A percentile compares a stretch with the other conserved stretches of the same genome.
These are phyloP conservation scores for Corylus avellana DNA, from an alignment of 306 rosid genomes.

Conservation along the genomic window DNA sequence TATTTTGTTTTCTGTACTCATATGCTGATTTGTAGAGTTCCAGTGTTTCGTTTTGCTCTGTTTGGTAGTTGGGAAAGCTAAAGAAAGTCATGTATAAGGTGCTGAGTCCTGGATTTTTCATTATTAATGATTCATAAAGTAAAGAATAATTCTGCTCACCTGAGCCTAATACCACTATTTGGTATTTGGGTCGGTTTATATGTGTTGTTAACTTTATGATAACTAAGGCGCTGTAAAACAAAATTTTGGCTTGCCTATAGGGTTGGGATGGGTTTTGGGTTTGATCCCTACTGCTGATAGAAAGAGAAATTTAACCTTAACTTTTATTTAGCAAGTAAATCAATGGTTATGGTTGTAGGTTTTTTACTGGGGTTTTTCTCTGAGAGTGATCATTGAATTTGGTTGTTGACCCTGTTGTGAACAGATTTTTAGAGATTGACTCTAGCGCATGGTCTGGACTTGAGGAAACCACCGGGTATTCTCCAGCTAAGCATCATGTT, in stretches of 20 bases:
- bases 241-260: not conserved
- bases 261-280: not conserved
- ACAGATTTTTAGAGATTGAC: conserved; percentile 70
- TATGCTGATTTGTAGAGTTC: not conserved
- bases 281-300: not conserved
- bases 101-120: not conserved
- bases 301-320: not conserved
- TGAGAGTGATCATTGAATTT: not conserved
- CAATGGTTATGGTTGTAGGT: not conserved
- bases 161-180: not conserved
- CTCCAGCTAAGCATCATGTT: conserved; percentile 68
- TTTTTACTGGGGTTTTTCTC: not conserved
- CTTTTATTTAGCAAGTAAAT: not conserved
- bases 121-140: not conserved
- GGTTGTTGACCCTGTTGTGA: conserved; percentile 9
- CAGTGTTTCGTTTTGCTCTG: not conserved
- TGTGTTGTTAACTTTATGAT: not conserved
- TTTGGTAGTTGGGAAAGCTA: not conserved
- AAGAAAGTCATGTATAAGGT: not conserved
- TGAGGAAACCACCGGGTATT: conserved; percentile 80
- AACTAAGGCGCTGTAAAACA: not conserved
- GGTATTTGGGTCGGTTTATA: not conserved
- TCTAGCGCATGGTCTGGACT: conserved; percentile 84
- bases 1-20: not conserved
- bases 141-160: not conserved